These are phyloP conservation scores for Epithele typhae DNA, from an alignment of 768 basidiomycete genomes.

Conservation along the genomic window DNA sequence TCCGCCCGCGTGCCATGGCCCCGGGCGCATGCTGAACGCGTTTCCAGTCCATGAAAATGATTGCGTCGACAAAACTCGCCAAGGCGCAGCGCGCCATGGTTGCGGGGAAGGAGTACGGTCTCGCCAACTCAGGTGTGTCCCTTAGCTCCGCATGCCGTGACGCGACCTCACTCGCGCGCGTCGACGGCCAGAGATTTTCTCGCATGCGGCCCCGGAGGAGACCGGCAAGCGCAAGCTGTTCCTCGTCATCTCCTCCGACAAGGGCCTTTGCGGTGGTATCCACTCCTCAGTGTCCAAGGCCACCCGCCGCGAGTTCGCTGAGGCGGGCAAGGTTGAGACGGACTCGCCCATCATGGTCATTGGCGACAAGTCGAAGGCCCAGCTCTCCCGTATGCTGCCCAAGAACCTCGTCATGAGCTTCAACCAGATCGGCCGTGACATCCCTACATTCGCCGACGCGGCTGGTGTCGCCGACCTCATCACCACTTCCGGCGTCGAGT, in stretches of 20 bases:
- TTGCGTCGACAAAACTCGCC: conserved; percentile 94
- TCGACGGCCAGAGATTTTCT: conserved; percentile 70
- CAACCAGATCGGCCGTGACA: conserved; percentile 97
- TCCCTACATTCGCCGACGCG: conserved; percentile 96
- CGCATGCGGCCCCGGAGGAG: conserved; percentile 65
- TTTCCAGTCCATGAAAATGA: conserved; percentile 94
- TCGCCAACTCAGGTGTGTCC: conserved; percentile 76
- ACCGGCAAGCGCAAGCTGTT: conserved; percentile 79
- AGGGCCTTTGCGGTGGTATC: conserved; percentile 99
- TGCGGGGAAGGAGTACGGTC: conserved; percentile 87
- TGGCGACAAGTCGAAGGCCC: conserved; percentile 96
- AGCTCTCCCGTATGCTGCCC: conserved; percentile 65
- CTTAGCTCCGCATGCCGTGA: not conserved
- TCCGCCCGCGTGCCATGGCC: not conserved
- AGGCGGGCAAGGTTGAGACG: conserved; percentile 47
- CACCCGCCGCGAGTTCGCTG: conserved; percentile 66
- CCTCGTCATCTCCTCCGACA: conserved; percentile 94
- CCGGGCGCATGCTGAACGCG: not conserved
- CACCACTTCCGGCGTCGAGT: conserved; percentile 76
- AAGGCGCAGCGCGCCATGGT: conserved; percentile 95
- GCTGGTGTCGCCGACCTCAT: conserved; percentile 92
- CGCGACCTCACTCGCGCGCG: not conserved
- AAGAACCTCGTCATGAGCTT: conserved; percentile 78
- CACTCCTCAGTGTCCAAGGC: conserved; percentile 95
- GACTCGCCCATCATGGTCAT: conserved; percentile 79